phyloP scores from a whole-genome alignment of 1,284 basidiomycete genomes.

The Pisolithus thermaeus region DNA sequence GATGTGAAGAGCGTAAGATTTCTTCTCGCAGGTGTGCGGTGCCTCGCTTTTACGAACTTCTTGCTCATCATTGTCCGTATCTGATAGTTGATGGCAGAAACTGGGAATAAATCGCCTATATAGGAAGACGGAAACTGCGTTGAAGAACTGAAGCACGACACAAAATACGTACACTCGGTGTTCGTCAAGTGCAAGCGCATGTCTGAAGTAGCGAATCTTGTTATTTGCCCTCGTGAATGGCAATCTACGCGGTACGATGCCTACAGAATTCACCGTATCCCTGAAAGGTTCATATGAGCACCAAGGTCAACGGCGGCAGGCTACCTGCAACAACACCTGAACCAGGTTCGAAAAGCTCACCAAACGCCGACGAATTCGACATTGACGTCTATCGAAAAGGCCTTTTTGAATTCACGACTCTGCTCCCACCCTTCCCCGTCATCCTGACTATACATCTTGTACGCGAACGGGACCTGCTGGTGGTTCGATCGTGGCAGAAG shows the following conservation, averaged over 20 bases:
- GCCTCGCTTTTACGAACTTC: constrained; percentile 44
- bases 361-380: constrained; percentile 61
- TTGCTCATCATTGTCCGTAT: constrained; percentile 24
- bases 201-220: constrained; percentile 46
- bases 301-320: not conserved
- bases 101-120: constrained; percentile 42
- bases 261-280: constrained; percentile 60
- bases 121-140: constrained; percentile 1
- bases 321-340: not conserved
- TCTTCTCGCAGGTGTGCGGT: constrained; percentile 25
- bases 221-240: constrained; percentile 46
- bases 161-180: constrained; percentile 31
- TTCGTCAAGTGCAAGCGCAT: constrained; percentile 54
- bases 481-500: constrained; percentile 38
- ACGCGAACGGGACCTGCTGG: constrained; percentile 67
- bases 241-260: constrained; percentile 48
- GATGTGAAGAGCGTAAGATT: not conserved
- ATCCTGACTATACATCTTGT: constrained; percentile 56
- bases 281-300: constrained; percentile 22
- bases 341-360: no score
- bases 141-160: not conserved
- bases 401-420: constrained; percentile 55
- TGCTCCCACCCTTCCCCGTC: constrained; percentile 46
- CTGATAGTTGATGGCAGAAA: constrained; percentile 33
- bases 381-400: constrained; percentile 53